phyloP scores from a whole-genome alignment of 352 stramenopile species.

The Phytopythium montanum region DNA sequence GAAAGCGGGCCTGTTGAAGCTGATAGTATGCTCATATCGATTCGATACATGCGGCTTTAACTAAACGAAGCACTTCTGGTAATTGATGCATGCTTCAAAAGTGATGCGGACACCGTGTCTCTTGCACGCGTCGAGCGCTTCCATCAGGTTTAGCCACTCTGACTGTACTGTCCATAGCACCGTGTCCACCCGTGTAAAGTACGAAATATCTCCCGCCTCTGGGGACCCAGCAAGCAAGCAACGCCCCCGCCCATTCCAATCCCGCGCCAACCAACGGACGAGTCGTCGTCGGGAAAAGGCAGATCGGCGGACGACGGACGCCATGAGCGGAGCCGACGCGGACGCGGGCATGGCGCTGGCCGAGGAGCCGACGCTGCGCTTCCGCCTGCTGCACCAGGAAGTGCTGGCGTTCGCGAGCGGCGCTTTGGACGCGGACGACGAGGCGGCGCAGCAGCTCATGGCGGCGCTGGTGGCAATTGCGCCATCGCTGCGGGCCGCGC shows the following conservation, averaged over 20 bases:
- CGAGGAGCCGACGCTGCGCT: conserved; percentile 58
- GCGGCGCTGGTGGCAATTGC: conserved; percentile 42
- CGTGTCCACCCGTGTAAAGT: neutral
- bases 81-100: neutral
- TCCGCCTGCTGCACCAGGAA: conserved; percentile 71
- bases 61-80: neutral
- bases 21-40: neutral
- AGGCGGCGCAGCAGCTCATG: conserved; percentile 54
- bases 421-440: conserved; percentile 66
- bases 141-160: neutral
- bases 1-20: neutral
- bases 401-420: conserved; percentile 60
- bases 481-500: conserved; percentile 35
- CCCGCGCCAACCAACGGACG: conserved; percentile 6
- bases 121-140: neutral
- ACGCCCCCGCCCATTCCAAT: neutral
- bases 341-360: conserved; percentile 31
- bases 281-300: neutral
- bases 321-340: conserved; percentile 4
- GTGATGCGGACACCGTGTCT: neutral
- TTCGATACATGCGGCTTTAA: neutral
- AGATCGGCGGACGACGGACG: neutral
- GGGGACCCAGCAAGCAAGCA: no score
- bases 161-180: neutral
- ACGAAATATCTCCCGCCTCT: conserved; percentile 3